These are phyloP conservation scores for Microascus cirrosus DNA, from an alignment of 2,329 filamentous ascomycete species.

Conservation along the genomic window DNA sequence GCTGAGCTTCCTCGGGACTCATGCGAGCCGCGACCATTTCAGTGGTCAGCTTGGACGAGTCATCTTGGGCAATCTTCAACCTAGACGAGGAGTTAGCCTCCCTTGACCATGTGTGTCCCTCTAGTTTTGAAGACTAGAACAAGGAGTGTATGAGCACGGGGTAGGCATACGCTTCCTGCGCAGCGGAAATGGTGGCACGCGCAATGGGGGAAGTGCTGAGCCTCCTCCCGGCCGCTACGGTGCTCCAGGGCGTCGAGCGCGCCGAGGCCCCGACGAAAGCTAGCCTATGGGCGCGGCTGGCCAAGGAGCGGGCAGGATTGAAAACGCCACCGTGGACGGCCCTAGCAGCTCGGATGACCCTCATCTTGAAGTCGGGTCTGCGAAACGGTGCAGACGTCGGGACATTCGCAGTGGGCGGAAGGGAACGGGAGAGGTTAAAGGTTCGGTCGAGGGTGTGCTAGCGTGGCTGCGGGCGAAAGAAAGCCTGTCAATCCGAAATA, in stretches of 20 bases:
- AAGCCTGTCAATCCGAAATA: not conserved
- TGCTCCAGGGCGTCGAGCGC: not conserved
- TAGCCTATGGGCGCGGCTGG: conserved; percentile 3
- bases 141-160: conserved; percentile 2
- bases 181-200: conserved; percentile 16
- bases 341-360: conserved; percentile 1
- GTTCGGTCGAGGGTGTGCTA: not conserved
- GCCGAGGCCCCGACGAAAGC: conserved; percentile 3
- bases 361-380: conserved; percentile 2
- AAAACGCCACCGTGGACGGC: conserved; percentile 3
- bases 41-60: conserved; percentile 37
- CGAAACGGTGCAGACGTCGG: not conserved
- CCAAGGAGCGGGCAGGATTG: not conserved
- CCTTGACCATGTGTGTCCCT: conserved; percentile 7
- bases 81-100: conserved; percentile 11
- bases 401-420: not conserved
- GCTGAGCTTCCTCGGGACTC: conserved; percentile 63
- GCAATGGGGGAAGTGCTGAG: conserved; percentile 5
- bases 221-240: conserved; percentile 2
- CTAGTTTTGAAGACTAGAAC: not conserved
- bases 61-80: conserved; percentile 42
- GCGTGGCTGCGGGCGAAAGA: not conserved
- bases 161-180: conserved; percentile 27
- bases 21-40: conserved; percentile 67
- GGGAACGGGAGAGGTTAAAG: not conserved